A percentile compares a stretch with the other conserved stretches of the same genome.
phyloP scores from a whole-genome alignment of 257 asterid genomes.

The Fraxinus cuspidata region DNA sequence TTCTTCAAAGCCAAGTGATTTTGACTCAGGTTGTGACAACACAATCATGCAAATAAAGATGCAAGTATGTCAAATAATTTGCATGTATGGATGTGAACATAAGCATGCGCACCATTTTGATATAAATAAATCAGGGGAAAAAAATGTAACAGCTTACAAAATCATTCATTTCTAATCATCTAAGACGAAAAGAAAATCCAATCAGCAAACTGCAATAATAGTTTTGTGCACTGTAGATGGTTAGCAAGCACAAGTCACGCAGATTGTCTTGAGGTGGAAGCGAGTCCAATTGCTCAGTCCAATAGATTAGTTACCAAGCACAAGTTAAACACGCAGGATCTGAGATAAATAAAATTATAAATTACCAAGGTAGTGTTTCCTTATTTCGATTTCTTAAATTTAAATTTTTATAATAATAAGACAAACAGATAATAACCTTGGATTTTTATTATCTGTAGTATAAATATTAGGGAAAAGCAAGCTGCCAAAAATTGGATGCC shows the following conservation, averaged over 20 bases:
- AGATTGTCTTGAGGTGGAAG: too few relatives aligned
- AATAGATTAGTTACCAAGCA: too few relatives aligned
- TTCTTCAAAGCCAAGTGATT: background rate
- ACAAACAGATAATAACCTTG: background rate
- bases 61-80: background rate
- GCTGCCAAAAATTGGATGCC: slow-evolving; percentile 3
- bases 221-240: background rate
- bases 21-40: background rate
- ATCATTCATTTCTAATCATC: background rate
- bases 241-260: background rate
- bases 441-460: background rate
- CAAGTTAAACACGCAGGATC: background rate
- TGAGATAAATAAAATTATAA: background rate
- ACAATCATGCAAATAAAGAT: background rate
- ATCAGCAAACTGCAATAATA: background rate
- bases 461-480: background rate
- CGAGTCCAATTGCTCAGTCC: too few relatives aligned
- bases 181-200: background rate
- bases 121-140: background rate
- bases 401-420: background rate
- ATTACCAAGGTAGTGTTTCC: background rate
- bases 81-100: background rate
- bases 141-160: background rate
- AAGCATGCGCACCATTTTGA: background rate
- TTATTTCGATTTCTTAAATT: background rate